phyloP scores from a whole-genome alignment of 2,329 filamentous ascomycete genomes.

The Hypoxylon sp. region DNA sequence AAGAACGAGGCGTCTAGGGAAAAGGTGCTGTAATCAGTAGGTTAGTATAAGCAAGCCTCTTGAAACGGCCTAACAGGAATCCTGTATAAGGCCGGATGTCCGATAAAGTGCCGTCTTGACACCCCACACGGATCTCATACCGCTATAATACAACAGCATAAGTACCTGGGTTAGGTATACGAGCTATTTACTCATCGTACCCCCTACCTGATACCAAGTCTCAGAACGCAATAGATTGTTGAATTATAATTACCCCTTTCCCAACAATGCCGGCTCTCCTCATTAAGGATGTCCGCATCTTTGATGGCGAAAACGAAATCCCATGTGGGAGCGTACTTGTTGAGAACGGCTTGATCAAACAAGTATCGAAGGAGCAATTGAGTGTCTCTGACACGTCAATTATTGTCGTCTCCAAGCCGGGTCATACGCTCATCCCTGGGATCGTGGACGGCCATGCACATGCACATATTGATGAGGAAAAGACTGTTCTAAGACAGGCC shows the following conservation, averaged over 20 bases:
- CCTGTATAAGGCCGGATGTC: neutral
- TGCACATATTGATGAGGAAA: constrained; percentile 55
- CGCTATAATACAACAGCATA: neutral
- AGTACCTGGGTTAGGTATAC: neutral
- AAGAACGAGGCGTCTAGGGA: neutral
- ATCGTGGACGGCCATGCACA: constrained; percentile 67
- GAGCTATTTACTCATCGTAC: neutral
- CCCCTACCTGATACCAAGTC: neutral
- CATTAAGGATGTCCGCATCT: constrained; percentile 58
- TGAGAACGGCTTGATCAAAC: constrained; percentile 58
- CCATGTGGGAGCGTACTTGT: constrained; percentile 59
- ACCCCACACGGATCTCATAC: neutral
- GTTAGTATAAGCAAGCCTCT: neutral
- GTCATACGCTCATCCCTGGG: constrained; percentile 64
- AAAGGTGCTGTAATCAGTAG: neutral
- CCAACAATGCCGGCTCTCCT: constrained; percentile 27
- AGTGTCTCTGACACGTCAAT: constrained; percentile 32
- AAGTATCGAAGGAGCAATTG: constrained; percentile 38
- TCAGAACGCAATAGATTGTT: neutral
- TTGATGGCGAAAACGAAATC: constrained; percentile 61
- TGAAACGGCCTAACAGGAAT: neutral
- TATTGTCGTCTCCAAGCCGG: constrained; percentile 58
- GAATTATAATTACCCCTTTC: neutral
- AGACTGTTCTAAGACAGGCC: constrained; percentile 58
- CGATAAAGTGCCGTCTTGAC: neutral